Percentiles rank a stretch among this genome's conserved stretches.
phyloP scores from a whole-genome alignment of 2,329 filamentous ascomycete species.

The Xylariaceae sp. region DNA sequence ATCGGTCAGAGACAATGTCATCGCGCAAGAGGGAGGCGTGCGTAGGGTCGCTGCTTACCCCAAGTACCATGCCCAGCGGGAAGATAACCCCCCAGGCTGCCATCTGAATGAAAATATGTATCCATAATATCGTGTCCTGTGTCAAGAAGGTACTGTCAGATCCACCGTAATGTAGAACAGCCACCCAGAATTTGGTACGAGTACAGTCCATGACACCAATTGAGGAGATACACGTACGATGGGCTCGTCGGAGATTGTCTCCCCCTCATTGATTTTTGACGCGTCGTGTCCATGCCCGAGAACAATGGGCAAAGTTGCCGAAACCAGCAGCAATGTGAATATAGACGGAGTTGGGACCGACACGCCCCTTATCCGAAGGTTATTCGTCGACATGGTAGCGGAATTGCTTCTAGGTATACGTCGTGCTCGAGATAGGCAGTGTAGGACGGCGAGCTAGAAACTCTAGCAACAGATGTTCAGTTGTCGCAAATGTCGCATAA shows the following conservation, averaged over 20 bases:
- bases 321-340: conserved; percentile 17
- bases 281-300: conserved; percentile 45
- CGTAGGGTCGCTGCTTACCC: conserved; percentile 51
- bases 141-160: conserved; percentile 29
- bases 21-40: conserved; percentile 7
- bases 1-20: not conserved
- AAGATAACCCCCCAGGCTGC: conserved; percentile 88
- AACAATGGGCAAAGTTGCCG: conserved; percentile 25
- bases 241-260: conserved; percentile 65
- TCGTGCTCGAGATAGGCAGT: conserved; percentile 3
- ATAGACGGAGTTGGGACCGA: conserved; percentile 15
- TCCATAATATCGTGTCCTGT: conserved; percentile 81
- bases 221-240: conserved; percentile 48
- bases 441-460: conserved; percentile 3
- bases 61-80: conserved; percentile 90
- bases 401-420: conserved; percentile 7
- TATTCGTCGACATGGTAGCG: conserved; percentile 16
- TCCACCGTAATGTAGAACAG: conserved; percentile 7
- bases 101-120: conserved; percentile 85
- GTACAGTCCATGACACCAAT: too few relatives aligned
- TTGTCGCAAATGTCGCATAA: too few relatives aligned
- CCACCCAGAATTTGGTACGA: too few relatives aligned
- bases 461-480: not conserved
- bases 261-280: conserved; percentile 60
- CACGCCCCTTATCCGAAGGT: conserved; percentile 6